These are phyloP conservation scores for Fusarium sp. DNA, from an alignment of 2,329 filamentous ascomycete genomes.

Conservation along the genomic window DNA sequence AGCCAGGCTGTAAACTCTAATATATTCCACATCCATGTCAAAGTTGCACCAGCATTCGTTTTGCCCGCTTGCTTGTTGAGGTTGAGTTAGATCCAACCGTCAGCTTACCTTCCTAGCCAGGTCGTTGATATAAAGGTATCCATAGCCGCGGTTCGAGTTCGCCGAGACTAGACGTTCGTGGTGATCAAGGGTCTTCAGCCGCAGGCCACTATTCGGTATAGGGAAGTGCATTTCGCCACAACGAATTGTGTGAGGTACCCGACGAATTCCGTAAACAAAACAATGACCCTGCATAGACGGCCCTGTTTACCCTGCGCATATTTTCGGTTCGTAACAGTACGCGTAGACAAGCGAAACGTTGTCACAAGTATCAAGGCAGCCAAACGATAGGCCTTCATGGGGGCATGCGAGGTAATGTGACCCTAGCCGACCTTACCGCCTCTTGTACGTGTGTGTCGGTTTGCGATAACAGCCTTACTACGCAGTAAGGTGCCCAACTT, in stretches of 20 bases:
- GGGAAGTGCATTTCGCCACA: constrained; percentile 27
- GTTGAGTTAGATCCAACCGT: neutral
- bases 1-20: constrained; percentile 5
- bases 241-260: neutral
- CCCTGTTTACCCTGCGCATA: neutral
- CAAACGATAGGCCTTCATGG: neutral
- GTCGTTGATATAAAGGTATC: neutral
- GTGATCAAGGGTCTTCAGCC: constrained; percentile 24
- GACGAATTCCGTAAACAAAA: neutral
- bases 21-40: constrained; percentile 5
- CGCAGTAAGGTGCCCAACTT: neutral
- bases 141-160: constrained; percentile 7
- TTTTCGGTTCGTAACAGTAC: constrained; percentile 7
- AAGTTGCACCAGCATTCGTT: neutral
- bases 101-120: neutral
- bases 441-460: constrained; percentile 4
- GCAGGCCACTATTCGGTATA: constrained; percentile 14
- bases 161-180: constrained; percentile 9
- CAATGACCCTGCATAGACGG: neutral
- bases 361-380: neutral
- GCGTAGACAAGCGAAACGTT: neutral
- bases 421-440: constrained; percentile 15
- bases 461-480: neutral
- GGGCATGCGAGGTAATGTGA: constrained; percentile 9
- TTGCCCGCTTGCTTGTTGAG: constrained; percentile 11